Conservation (phyloP, 179 eudicot genomes). For the Amaranthus tricolor region DNA sequence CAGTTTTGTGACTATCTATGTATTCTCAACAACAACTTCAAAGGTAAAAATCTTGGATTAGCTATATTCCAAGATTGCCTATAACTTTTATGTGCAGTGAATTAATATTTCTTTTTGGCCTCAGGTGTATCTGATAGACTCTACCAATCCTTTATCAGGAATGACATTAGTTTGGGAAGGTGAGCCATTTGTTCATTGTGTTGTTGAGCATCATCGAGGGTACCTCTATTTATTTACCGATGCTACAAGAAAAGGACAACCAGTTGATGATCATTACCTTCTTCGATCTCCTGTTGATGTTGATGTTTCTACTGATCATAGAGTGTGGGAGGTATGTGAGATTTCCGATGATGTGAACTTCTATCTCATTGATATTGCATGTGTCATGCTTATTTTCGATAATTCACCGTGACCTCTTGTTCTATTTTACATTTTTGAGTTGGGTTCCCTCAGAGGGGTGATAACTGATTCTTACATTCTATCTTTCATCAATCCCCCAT, state of each 20-base stretch:
- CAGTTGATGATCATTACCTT: slow-evolving; percentile 75
- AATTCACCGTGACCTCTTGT: not conserved
- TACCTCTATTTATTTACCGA: slow-evolving; percentile 80
- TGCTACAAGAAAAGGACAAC: slow-evolving; percentile 62
- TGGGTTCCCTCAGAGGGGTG: not conserved
- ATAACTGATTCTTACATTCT: not conserved
- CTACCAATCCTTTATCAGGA: slow-evolving; percentile 77
- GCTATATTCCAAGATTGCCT: not conserved
- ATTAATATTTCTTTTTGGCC: slow-evolving; percentile 25
- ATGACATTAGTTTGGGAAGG: slow-evolving; percentile 87
- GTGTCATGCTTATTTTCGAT: slow-evolving; percentile 4
- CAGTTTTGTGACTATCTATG: slow-evolving; percentile 54
- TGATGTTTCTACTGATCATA: slow-evolving; percentile 41
- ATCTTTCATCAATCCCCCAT: not conserved
- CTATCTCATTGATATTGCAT: not conserved
- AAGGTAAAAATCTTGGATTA: slow-evolving; percentile 48
- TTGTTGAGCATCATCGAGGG: slow-evolving; percentile 88
- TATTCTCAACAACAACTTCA: slow-evolving; percentile 61
- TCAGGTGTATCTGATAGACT: slow-evolving; percentile 81
- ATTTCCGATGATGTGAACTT: not conserved
- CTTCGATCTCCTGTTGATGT: slow-evolving; percentile 56
- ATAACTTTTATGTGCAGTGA: not conserved
- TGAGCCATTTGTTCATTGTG: slow-evolving; percentile 65
- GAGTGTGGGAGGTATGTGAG: slow-evolving; percentile 73
- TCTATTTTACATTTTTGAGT: not conserved